phyloP scores from a whole-genome alignment of 768 basidiomycete species.

The Suillus variegatus region DNA sequence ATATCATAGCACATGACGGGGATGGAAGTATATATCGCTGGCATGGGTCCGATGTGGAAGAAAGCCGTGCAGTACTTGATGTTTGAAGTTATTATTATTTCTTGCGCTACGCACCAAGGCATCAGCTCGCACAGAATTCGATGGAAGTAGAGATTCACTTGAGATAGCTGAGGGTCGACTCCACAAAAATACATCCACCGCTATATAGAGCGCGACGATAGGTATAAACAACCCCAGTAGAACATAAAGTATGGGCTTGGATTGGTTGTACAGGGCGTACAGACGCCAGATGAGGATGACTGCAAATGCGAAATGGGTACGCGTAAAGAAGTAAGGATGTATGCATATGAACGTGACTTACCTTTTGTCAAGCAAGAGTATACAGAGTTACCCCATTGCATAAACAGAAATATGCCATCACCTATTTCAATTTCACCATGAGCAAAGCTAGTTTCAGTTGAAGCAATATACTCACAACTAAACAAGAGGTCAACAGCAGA shows the following conservation, averaged over 20 bases:
- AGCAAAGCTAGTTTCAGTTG: too few relatives aligned
- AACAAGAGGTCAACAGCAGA: neutral
- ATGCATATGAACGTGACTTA: neutral
- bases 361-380: neutral
- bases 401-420: neutral
- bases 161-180: neutral
- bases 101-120: neutral
- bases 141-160: neutral
- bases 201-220: neutral
- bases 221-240: neutral
- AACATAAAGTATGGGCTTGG: neutral
- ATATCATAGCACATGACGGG: neutral
- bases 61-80: neutral
- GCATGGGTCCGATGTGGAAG: neutral
- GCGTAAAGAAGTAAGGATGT: neutral
- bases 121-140: neutral
- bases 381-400: neutral
- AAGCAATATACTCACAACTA: neutral
- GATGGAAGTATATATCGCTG: neutral
- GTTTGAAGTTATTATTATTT: neutral
- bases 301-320: neutral
- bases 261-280: neutral
- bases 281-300: slow-evolving; percentile 4
- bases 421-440: neutral
- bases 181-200: neutral